A percentile compares a stretch with the other conserved stretches of the same genome.
Conservation (phyloP, 164 flowering plant species). For the Nymphaea colorata region DNA sequence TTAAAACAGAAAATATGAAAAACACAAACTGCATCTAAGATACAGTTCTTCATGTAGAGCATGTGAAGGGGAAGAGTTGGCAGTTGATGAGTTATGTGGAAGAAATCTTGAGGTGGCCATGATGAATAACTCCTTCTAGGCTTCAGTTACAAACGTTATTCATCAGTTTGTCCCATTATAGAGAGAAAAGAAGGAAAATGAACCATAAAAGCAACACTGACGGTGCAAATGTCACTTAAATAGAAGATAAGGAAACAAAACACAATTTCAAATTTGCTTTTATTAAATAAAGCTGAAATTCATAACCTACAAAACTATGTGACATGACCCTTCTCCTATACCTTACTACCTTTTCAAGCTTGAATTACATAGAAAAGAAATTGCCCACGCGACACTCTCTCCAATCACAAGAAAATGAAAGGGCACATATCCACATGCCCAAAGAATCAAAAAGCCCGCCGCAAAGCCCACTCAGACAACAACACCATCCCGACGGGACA, state of each 20-base stretch:
- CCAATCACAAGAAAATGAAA: slow-evolving; percentile 2
- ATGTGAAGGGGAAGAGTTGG: too few species aligned
- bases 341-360: slow-evolving; percentile 9
- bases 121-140: too few species aligned
- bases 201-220: too few species aligned
- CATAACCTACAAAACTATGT: slow-evolving; percentile 13
- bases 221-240: too few species aligned
- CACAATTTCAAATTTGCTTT: slow-evolving; percentile 1
- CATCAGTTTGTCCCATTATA: too few species aligned
- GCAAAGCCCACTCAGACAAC: slow-evolving; percentile 15
- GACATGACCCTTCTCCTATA: slow-evolving; percentile 8
- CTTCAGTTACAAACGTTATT: too few species aligned
- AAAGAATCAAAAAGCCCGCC: slow-evolving; percentile 29
- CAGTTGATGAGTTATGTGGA: too few species aligned
- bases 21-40: too few species aligned
- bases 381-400: slow-evolving; percentile 12
- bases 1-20: too few species aligned
- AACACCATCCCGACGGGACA: slow-evolving; percentile 26
- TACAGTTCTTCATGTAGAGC: too few species aligned
- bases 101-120: too few species aligned
- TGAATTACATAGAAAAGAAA: slow-evolving; percentile 22
- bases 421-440: slow-evolving; percentile 21
- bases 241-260: not conserved
- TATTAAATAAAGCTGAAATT: slow-evolving; percentile 12
- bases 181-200: too few species aligned